phyloP scores from a whole-genome alignment of 75 land plant species.

The Gnetum montanum region DNA sequence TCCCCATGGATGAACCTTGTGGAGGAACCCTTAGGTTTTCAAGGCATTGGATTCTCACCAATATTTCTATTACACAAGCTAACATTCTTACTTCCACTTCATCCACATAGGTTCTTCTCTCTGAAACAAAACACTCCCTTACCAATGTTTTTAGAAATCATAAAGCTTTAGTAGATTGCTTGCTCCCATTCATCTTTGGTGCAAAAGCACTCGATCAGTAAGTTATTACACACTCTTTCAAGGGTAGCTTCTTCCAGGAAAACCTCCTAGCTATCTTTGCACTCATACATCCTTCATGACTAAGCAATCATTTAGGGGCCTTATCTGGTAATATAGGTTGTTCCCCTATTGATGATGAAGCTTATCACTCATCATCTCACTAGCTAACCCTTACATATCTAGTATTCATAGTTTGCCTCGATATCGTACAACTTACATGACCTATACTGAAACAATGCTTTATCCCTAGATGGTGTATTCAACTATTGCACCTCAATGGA shows the following conservation, averaged over 20 bases:
- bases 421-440: neutral
- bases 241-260: neutral
- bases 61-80: neutral
- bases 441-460: neutral
- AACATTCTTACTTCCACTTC: neutral
- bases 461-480: neutral
- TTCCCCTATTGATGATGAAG: no score
- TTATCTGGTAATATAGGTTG: neutral
- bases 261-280: slow-evolving; percentile 1
- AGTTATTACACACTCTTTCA: slow-evolving; percentile 9
- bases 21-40: neutral
- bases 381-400: neutral
- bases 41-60: neutral
- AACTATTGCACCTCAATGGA: neutral
- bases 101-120: neutral
- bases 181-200: neutral
- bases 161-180: neutral
- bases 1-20: neutral
- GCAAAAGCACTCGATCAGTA: neutral
- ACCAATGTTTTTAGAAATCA: neutral
- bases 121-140: neutral
- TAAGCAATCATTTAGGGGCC: no score
- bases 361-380: neutral
- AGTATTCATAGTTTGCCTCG: neutral
- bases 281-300: no score